Base-by-base conservation (phyloP, 2,329 filamentous ascomycete genomes). In the Trichophyton rubrum region DNA sequence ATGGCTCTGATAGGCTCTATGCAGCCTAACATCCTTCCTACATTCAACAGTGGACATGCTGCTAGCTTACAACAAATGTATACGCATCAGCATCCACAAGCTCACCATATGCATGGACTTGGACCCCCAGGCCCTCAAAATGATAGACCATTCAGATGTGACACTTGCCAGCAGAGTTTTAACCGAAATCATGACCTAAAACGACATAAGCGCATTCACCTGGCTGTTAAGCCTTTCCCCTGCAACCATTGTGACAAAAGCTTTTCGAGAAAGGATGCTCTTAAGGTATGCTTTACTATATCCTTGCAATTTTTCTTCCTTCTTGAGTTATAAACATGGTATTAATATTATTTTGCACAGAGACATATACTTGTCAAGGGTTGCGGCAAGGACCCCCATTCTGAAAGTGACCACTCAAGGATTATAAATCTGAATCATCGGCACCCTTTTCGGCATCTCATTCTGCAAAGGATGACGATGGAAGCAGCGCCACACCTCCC, bases 171-270 rank as follows among this genome's bases (percentile, higher is more conserved):
- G 0, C 90, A 95, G 71, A 91, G 89, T 41, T 99, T 99, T 77
- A 97, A 95, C 73, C 82, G 93, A 3, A 97, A 97, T 66, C 93
- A 97, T 70, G 93, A 97, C 70, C 74, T 97, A 67, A 99, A 99
- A 76, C 83, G 93, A 58, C 93, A 99, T 73, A 96, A 96, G 79
- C 80, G 90, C 57, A 97, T 97, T 62, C 93, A 99, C 73, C 75
- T 97, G 61, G 89, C 90, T 0, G 89, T 97, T 45, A 99, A 99
- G 79, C 93, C 93, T 0, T 97, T 92, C 72, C 91, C 91, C 0
- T 99, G 93, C 72, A 83, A 79, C 5, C 87, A 87, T 69, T 99
- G 93, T 71, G 90, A 95, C 63, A 97, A 97, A 82, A 93, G 89
- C 71, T 99, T 99, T 70, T 96, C 91, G 2, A 82, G 93, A 62